Percentiles rank a stretch among this genome's conserved stretches.
phyloP scores from a whole-genome alignment of 768 basidiomycete genomes.

The Lactarius pseudohatsudake region DNA sequence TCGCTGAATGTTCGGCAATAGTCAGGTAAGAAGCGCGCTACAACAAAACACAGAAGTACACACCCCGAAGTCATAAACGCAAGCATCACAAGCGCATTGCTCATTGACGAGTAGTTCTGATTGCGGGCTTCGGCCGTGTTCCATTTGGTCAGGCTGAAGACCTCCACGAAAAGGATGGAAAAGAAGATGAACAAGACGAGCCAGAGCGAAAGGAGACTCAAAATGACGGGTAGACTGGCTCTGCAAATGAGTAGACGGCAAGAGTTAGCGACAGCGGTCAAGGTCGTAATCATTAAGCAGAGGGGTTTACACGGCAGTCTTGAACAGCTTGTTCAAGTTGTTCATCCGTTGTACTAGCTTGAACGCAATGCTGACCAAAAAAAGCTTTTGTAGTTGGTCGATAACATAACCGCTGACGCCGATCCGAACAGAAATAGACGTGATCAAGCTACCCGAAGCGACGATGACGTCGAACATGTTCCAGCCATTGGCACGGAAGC shows the following conservation, averaged over 20 bases:
- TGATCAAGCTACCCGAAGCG: constrained; percentile 77
- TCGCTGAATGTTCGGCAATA: constrained; percentile 51
- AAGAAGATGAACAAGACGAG: constrained; percentile 88
- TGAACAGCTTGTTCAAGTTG: constrained; percentile 91
- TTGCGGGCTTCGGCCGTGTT: constrained; percentile 62
- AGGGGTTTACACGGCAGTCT: constrained; percentile 81
- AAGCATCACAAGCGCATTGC: constrained; percentile 82
- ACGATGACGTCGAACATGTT: constrained; percentile 87
- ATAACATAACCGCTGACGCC: constrained; percentile 48
- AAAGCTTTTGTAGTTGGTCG: constrained; percentile 81
- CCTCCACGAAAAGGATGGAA: constrained; percentile 83
- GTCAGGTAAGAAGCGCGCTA: constrained; percentile 12
- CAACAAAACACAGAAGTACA: constrained; percentile 31
- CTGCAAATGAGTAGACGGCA: constrained; percentile 40
- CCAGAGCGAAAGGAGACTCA: constrained; percentile 87
- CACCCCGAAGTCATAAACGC: constrained; percentile 93
- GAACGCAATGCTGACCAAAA: constrained; percentile 90
- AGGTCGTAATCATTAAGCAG: neutral
- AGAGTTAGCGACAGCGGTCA: neutral
- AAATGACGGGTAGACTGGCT: constrained; percentile 81
- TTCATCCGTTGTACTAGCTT: constrained; percentile 90
- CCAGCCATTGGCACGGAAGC: constrained; percentile 91
- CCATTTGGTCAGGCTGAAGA: constrained; percentile 91
- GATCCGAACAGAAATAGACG: constrained; percentile 72
- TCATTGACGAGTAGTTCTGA: constrained; percentile 79